Evolutionary conservation across 768 basidiomycete species (phyloP).

Genomic region (Suillus spraguei): DNA sequence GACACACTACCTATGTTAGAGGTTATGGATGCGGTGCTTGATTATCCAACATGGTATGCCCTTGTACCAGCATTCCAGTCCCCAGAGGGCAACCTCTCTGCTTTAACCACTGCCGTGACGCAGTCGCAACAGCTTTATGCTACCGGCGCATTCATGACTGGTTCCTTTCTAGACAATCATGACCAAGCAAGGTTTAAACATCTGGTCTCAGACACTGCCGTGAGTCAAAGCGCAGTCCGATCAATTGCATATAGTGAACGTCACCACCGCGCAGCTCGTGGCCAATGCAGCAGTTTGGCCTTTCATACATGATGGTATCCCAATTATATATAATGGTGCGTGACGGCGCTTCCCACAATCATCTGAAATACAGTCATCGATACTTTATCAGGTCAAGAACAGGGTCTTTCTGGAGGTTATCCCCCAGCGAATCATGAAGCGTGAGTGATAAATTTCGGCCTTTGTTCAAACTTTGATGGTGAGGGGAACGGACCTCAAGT

Average conservation of each 20-base stretch:
- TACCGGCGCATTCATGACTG: conserved; percentile 42
- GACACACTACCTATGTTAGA: conserved; percentile 27
- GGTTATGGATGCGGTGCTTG: conserved; percentile 46
- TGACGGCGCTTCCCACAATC: not conserved
- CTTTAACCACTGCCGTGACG: conserved; percentile 29
- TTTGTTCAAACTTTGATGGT: not conserved
- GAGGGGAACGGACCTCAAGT: conserved; percentile 30
- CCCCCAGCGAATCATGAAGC: conserved; percentile 55
- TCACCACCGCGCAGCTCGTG: conserved; percentile 31
- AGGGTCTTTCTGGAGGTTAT: conserved; percentile 46
- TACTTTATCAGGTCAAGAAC: conserved; percentile 44
- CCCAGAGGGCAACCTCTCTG: conserved; percentile 35
- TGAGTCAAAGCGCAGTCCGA: conserved; percentile 23
- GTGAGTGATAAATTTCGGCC: conserved; percentile 25
- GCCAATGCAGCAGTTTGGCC: conserved; percentile 53
- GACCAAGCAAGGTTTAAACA: conserved; percentile 53
- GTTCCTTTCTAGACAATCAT: conserved; percentile 57
- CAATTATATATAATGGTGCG: conserved; percentile 52
- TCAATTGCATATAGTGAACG: not conserved
- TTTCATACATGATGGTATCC: conserved; percentile 54
- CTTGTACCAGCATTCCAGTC: conserved; percentile 43
- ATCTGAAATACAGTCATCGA: not conserved
- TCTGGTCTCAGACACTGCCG: conserved; percentile 42
- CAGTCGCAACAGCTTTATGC: conserved; percentile 40
- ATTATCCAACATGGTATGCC: conserved; percentile 52